A percentile compares a stretch with the other conserved stretches of the same genome.
Conservation (phyloP, 1,284 basidiomycete genomes). For the Phenoliferia sp. region DNA sequence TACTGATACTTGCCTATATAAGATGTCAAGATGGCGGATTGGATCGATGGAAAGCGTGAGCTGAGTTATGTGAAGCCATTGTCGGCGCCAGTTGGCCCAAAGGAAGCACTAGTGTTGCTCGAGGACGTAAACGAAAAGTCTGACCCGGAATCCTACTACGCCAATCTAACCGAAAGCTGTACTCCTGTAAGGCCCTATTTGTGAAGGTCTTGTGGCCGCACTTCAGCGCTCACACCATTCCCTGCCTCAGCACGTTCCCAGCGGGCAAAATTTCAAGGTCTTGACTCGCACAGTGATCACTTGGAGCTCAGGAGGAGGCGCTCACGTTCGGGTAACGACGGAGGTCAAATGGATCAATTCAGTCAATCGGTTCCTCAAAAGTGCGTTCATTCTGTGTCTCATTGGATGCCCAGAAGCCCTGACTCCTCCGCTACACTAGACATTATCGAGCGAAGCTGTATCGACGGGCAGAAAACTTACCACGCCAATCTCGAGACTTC, state of each 20-base stretch:
- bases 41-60: constrained; percentile 56
- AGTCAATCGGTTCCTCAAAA: no score
- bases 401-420: no score
- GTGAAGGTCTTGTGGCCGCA: no score
- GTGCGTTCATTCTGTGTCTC: not conserved
- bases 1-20: no score
- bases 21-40: constrained; percentile 89
- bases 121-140: constrained; percentile 70
- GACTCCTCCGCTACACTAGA: no score
- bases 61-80: constrained; percentile 96
- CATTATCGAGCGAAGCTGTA: constrained; percentile 83
- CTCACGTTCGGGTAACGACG: constrained; percentile 77
- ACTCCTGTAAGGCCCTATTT: no score
- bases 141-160: not conserved
- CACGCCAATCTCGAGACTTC: constrained; percentile 75
- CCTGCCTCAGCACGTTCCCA: constrained; percentile 88
- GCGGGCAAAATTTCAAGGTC: constrained; percentile 81
- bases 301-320: constrained; percentile 77
- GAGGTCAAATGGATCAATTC: constrained; percentile 96
- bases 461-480: constrained; percentile 89
- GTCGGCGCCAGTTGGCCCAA: constrained; percentile 62
- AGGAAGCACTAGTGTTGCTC: constrained; percentile 73
- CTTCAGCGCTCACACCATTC: no score
- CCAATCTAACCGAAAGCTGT: no score
- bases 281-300: constrained; percentile 91